phyloP scores from a whole-genome alignment of 345 rosid species.

The Corymbia maculata region DNA sequence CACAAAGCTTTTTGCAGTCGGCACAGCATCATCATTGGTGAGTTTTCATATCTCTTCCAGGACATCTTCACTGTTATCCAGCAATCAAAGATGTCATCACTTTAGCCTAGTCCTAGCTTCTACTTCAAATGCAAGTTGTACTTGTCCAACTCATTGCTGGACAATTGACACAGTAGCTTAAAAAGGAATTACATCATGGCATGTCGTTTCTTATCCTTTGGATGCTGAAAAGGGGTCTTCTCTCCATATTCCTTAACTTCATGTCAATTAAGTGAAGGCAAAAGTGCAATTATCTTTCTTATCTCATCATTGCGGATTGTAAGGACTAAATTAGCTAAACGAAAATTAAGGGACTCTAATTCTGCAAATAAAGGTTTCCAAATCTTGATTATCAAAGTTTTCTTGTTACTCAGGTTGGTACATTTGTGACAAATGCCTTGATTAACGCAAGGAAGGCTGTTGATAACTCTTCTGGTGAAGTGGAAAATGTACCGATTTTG shows the following conservation, averaged over 20 bases:
- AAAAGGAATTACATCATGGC: background rate
- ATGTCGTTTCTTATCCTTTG: background rate
- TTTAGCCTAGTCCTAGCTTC: background rate
- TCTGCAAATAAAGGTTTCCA: background rate
- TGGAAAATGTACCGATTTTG: slow-evolving; percentile 55
- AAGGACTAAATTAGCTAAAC: background rate
- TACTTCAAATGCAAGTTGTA: background rate
- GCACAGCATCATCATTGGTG: slow-evolving; percentile 87
- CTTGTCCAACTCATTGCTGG: background rate
- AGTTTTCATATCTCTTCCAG: slow-evolving; percentile 4
- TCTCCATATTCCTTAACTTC: background rate
- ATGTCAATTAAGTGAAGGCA: background rate
- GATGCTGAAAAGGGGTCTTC: background rate
- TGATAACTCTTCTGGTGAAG: slow-evolving; percentile 46
- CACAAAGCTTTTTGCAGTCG: slow-evolving; percentile 87
- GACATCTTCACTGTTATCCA: background rate
- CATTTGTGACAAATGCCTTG: slow-evolving; percentile 45
- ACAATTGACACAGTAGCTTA: background rate
- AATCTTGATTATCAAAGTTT: background rate
- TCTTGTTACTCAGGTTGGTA: slow-evolving; percentile 32
- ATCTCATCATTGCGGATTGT: background rate
- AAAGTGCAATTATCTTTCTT: background rate
- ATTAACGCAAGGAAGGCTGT: slow-evolving; percentile 49
- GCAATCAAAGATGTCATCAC: background rate
- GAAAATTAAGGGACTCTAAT: background rate